Conservation (phyloP, 768 basidiomycete genomes). For the Crassisporium funariophilum region DNA sequence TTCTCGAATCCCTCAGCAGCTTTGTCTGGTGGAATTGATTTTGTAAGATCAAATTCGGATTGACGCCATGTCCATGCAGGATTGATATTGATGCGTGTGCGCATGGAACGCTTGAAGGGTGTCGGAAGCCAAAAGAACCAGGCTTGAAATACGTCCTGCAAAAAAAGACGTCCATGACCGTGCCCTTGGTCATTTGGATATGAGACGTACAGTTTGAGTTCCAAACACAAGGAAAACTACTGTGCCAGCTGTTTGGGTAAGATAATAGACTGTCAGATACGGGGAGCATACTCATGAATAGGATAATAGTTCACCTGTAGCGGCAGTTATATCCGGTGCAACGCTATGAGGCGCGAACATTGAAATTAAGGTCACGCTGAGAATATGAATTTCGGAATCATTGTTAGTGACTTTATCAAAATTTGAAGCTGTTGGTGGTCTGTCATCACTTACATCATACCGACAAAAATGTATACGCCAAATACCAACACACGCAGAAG, state of each 20-base stretch:
- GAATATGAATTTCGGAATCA: neutral
- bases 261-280: neutral
- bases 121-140: conserved; percentile 35
- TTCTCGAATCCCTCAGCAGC: conserved; percentile 4
- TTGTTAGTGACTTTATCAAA: neutral
- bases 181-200: neutral
- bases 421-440: neutral
- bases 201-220: conserved; percentile 32
- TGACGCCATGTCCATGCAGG: neutral
- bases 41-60: no score
- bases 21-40: neutral
- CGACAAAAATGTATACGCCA: conserved; percentile 33
- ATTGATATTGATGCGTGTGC: neutral
- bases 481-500: conserved; percentile 36
- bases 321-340: conserved; percentile 34
- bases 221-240: conserved; percentile 40
- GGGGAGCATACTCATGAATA: neutral
- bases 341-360: conserved; percentile 22
- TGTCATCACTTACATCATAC: conserved; percentile 29
- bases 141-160: conserved; percentile 33
- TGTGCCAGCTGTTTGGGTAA: conserved; percentile 28
- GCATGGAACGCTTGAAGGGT: neutral
- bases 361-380: conserved; percentile 31
- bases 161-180: neutral
- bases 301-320: conserved; percentile 27